A percentile compares a stretch with the other conserved stretches of the same genome.
Evolutionary conservation across 768 basidiomycete genomes (phyloP).

Genomic region (Auricularia cornea): DNA sequence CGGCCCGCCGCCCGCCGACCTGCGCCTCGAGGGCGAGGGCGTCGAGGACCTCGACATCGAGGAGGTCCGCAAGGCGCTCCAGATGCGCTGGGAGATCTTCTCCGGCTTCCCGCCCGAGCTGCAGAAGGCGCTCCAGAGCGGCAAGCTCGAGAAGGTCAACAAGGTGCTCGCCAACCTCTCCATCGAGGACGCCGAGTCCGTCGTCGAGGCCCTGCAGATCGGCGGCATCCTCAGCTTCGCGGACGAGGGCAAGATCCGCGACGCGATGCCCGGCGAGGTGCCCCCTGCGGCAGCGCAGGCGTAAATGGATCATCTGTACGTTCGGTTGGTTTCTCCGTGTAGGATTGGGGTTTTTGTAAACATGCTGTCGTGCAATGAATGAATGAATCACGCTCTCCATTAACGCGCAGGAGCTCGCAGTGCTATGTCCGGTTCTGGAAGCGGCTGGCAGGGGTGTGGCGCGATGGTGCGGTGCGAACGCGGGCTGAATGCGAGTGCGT

Average conservation of each 20-base stretch:
- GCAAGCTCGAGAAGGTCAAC: conserved; percentile 76
- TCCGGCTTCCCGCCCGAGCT: conserved; percentile 57
- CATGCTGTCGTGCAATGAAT: too few relatives aligned
- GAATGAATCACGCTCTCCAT: too few relatives aligned
- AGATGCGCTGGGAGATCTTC: conserved; percentile 91
- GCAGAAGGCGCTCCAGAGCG: conserved; percentile 66
- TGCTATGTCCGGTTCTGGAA: too few relatives aligned
- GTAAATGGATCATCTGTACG: too few relatives aligned
- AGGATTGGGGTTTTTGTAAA: too few relatives aligned
- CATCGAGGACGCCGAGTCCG: conserved; percentile 71
- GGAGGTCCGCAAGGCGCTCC: conserved; percentile 77
- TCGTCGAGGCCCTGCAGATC: conserved; percentile 73
- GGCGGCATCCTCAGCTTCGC: conserved; percentile 88
- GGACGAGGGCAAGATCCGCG: conserved; percentile 43
- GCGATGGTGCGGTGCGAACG: too few relatives aligned
- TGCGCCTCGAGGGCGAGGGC: conserved; percentile 81
- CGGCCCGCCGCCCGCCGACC: conserved; percentile 83
- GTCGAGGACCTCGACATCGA: conserved; percentile 73
- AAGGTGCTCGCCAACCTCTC: conserved; percentile 81
- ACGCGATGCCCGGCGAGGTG: conserved; percentile 6
- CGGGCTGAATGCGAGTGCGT: too few relatives aligned
- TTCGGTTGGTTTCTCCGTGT: too few relatives aligned
- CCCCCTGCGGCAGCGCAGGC: too few relatives aligned
- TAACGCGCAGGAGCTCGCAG: too few relatives aligned
- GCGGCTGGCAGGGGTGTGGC: too few relatives aligned